Percentiles rank a stretch among this genome's conserved stretches.
Evolutionary conservation across 1,284 basidiomycete species (phyloP).

Genomic region (Ustilago hordei): DNA sequence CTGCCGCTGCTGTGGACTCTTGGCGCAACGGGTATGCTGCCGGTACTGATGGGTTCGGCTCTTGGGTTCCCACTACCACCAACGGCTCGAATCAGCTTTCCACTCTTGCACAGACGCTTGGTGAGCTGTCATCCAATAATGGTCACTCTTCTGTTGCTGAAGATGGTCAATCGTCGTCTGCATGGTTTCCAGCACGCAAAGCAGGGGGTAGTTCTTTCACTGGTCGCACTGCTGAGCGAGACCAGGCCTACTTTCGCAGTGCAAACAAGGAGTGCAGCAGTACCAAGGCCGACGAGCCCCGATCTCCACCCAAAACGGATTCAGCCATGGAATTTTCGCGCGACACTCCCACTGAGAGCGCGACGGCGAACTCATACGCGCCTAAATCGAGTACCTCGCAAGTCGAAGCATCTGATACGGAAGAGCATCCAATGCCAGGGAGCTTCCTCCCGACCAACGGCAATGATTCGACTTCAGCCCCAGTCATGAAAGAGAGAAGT

Average conservation of each 20-base stretch:
- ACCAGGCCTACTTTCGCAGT: conserved; percentile 54
- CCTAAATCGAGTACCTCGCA: not conserved
- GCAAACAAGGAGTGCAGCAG: conserved; percentile 34
- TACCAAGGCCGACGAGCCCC: conserved; percentile 13
- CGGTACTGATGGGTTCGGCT: conserved; percentile 60
- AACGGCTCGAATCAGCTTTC: conserved; percentile 23
- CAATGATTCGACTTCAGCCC: not conserved
- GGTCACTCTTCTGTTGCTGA: conserved; percentile 4
- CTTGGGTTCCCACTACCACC: conserved; percentile 35
- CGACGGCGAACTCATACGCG: not conserved
- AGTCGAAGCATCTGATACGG: not conserved
- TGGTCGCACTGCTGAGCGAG: conserved; percentile 51
- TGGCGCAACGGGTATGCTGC: conserved; percentile 42
- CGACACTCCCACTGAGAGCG: not conserved
- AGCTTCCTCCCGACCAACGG: conserved; percentile 14
- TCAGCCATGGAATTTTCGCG: not conserved
- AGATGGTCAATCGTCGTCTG: conserved; percentile 8
- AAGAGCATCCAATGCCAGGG: conserved; percentile 31
- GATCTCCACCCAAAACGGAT: not conserved
- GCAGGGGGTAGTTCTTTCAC: conserved; percentile 47
- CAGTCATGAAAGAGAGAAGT: not conserved
- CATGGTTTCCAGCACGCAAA: conserved; percentile 16
- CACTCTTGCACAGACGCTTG: conserved; percentile 42
- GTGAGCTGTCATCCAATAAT: conserved; percentile 27
- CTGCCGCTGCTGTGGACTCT: conserved; percentile 16